Evolutionary conservation across 2,329 filamentous ascomycete genomes (phyloP).

Genomic region (Polychaeton citri): DNA sequence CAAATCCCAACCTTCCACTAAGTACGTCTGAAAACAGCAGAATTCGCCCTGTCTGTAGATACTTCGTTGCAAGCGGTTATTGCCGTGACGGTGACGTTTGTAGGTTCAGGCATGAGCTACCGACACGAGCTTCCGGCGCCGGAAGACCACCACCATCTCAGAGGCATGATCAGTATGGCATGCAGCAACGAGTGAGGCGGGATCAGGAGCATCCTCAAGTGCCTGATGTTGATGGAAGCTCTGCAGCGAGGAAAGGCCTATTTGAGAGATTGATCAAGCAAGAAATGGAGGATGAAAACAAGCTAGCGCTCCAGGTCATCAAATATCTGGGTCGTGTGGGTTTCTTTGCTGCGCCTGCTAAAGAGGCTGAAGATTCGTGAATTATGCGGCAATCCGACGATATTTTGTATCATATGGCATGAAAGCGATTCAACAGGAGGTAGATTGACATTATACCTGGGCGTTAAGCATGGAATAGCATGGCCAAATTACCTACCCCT

Average conservation of each 20-base stretch:
- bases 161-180: constrained; percentile 3
- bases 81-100: constrained; percentile 22
- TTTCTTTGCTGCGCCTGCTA: constrained; percentile 23
- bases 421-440: too few relatives aligned
- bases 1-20: constrained; percentile 15
- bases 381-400: too few relatives aligned
- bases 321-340: constrained; percentile 31
- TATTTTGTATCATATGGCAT: too few relatives aligned
- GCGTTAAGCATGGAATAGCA: too few relatives aligned
- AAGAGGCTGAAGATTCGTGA: neutral
- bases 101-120: constrained; percentile 19
- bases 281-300: constrained; percentile 29
- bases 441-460: too few relatives aligned
- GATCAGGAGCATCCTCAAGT: neutral
- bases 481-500: too few relatives aligned
- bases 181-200: constrained; percentile 1
- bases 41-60: constrained; percentile 13
- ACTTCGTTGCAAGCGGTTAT: constrained; percentile 17
- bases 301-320: constrained; percentile 30
- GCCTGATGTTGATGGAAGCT: constrained; percentile 1
- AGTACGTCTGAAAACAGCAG: neutral
- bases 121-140: constrained; percentile 1
- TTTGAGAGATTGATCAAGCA: constrained; percentile 27
- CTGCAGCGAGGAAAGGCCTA: constrained; percentile 10
- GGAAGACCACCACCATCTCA: constrained; percentile 1